Conservation (phyloP, 179 eudicot genomes). For the Gypsophila paniculata region DNA sequence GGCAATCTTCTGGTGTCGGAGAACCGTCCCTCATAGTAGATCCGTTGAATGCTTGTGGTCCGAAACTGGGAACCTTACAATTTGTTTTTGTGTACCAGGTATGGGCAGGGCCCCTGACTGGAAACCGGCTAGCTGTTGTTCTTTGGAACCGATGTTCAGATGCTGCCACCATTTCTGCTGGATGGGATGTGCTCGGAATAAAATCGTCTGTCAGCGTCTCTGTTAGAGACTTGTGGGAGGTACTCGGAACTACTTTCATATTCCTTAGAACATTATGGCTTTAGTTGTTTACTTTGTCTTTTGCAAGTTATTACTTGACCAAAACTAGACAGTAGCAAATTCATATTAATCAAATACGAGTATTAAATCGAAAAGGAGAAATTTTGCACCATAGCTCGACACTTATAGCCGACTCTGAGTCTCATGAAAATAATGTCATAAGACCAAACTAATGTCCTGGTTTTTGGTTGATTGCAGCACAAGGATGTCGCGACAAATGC, state of each 20-base stretch:
- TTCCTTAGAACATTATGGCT: not conserved
- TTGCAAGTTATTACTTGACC: no score
- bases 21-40: no score
- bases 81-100: conserved; percentile 34
- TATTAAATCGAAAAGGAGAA: no score
- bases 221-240: conserved; percentile 66
- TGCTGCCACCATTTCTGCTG: conserved; percentile 40
- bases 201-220: conserved; percentile 44
- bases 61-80: not conserved
- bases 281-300: not conserved
- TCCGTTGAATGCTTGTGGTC: not conserved
- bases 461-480: conserved; percentile 47
- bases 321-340: no score
- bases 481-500: conserved; percentile 40
- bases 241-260: not conserved
- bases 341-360: no score
- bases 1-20: no score
- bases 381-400: not conserved
- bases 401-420: not conserved
- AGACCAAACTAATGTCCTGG: conserved; percentile 10
- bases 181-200: conserved; percentile 53
- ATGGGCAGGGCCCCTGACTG: conserved; percentile 67
- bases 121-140: conserved; percentile 44
- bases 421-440: not conserved
- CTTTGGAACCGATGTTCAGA: conserved; percentile 62